These are phyloP conservation scores for Poa annua DNA, from an alignment of 176 grass and related monocot species.

Conservation along the genomic window DNA sequence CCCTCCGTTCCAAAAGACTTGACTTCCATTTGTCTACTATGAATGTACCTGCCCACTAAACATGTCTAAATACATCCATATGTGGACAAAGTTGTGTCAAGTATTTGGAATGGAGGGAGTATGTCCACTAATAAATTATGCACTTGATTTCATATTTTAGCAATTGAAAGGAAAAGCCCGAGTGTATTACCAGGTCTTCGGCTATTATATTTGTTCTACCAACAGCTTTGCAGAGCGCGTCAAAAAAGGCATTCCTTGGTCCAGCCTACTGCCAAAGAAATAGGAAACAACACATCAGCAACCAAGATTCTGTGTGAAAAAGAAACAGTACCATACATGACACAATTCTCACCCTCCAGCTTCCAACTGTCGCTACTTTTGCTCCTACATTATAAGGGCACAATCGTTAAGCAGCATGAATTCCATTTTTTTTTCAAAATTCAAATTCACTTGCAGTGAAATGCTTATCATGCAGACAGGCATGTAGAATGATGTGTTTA, in stretches of 20 bases:
- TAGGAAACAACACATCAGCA: conserved; percentile 41
- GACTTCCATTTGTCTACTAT: too few relatives aligned
- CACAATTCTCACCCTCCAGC: conserved; percentile 78
- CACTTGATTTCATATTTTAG: not conserved
- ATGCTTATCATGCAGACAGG: conserved; percentile 21
- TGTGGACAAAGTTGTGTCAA: too few relatives aligned
- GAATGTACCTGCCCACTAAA: too few relatives aligned
- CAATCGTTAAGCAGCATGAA: conserved; percentile 35
- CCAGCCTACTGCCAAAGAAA: conserved; percentile 90
- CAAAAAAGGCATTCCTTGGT: conserved; percentile 92
- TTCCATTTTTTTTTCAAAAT: conserved; percentile 34
- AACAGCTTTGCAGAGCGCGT: conserved; percentile 81
- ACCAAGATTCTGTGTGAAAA: conserved; percentile 23
- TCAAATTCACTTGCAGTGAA: conserved; percentile 28
- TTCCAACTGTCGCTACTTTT: conserved; percentile 78
- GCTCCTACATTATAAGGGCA: conserved; percentile 62
- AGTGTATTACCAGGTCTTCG: conserved; percentile 81
- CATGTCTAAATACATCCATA: too few relatives aligned
- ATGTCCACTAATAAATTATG: not conserved
- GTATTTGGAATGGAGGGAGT: too few relatives aligned
- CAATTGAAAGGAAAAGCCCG: not conserved
- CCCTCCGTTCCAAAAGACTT: too few relatives aligned
- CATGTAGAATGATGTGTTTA: conserved; percentile 18
- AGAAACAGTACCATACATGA: conserved; percentile 10
- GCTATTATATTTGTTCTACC: conserved; percentile 84